Base-by-base conservation (phyloP, 2,329 filamentous ascomycete genomes). In the Clarireedia paspali region DNA sequence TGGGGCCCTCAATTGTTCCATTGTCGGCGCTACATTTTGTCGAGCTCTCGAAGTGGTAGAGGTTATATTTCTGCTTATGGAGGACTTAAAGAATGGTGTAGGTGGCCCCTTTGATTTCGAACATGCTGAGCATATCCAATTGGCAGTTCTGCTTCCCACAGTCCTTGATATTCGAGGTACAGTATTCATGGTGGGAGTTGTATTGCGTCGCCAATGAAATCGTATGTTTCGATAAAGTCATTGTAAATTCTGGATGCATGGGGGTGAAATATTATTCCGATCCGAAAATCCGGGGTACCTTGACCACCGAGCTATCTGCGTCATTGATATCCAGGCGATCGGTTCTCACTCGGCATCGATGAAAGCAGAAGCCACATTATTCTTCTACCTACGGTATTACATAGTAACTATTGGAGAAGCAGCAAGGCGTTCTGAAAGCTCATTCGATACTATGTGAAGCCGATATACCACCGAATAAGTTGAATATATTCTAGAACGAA, bases 1-100 rank as follows among this genome's bases (percentile, higher is more conserved):
- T 20, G 83, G 77, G 50, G 77, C 80, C 27, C 79, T 78, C 70
- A 88, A 73, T 63, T 82, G 75, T 45, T 84, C 82, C 82, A 89
- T 88, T 44, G 74, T 77, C 2, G 81, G 78, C 15, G 73, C 71
- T 10, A 56, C 60, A 66, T 65, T 67, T 30, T 63, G 61, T 59
- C 59, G 57, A 7, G 61, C 42, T 57, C 61, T 66, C 34, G 66
- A 61, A 56, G 60, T 59, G 58, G 66, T 63, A 15, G 66, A 66
- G 7, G 49, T 24, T 64, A 62, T 36, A 30, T 46, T 52, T 62
- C 50, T 55, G 54, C 49, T 63, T 27, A 62, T 63, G 15, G 66
- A 65, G 1, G 62, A 44, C 38, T 63, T 64, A 51, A 64, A 67
- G 24, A 63, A 62, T 6, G 61, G 57, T 44, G 59, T 62, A 1